phyloP scores from a whole-genome alignment of 768 basidiomycete species.

The Gymnopilus dilepis region DNA sequence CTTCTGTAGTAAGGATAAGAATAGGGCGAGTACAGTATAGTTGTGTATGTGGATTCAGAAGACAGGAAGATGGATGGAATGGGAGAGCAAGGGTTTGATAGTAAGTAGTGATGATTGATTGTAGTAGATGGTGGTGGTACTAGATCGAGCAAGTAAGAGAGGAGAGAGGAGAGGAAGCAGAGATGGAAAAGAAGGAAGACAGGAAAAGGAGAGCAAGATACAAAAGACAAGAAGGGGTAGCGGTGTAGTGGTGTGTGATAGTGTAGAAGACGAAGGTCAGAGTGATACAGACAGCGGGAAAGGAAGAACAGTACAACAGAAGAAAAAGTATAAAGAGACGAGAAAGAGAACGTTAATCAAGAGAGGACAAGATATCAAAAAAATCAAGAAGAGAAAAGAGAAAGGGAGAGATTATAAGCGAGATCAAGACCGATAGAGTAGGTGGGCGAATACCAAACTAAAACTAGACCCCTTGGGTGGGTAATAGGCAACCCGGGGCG shows the following conservation, averaged over 20 bases:
- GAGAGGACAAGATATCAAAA: not conserved
- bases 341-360: no score
- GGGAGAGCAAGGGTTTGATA: not conserved
- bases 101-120: no score
- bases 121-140: no score
- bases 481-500: not conserved
- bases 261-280: not conserved
- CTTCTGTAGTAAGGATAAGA: constrained; percentile 1
- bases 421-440: not conserved
- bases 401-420: not conserved
- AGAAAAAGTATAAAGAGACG: no score
- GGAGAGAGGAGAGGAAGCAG: not conserved
- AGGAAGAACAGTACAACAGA: no score
- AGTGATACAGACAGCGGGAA: constrained; percentile 7
- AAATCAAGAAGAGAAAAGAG: not conserved
- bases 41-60: not conserved
- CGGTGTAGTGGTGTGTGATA: no score
- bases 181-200: not conserved
- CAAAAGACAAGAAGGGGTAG: no score
- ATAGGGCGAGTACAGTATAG: constrained; percentile 4
- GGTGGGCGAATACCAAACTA: constrained; percentile 2
- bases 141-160: constrained; percentile 1
- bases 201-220: not conserved
- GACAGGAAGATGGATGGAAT: not conserved
- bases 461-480: not conserved